Evolutionary conservation across 2,329 filamentous ascomycete species (phyloP).

Genomic region (Gaeumannomyces tritici): DNA sequence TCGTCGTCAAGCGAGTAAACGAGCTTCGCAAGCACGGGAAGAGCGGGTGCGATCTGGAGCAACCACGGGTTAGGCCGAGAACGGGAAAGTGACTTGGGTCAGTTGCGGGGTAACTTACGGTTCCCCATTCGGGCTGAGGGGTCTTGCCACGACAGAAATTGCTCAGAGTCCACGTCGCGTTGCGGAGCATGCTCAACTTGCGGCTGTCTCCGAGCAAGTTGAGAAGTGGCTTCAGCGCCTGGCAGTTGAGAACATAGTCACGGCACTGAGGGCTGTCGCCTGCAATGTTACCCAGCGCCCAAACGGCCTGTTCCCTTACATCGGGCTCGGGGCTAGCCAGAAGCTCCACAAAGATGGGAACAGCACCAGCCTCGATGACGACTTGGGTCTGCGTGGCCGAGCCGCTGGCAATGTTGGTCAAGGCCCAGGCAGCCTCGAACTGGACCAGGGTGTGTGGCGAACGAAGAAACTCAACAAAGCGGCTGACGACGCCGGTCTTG

Average conservation of each 20-base stretch:
- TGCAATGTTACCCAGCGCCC: constrained; percentile 97
- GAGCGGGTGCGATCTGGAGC: constrained; percentile 77
- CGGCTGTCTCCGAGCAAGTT: constrained; percentile 90
- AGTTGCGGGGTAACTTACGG: constrained; percentile 47
- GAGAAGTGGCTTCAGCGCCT: constrained; percentile 83
- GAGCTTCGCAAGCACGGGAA: constrained; percentile 91
- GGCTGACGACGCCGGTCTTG: constrained; percentile 93
- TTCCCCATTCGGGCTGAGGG: constrained; percentile 95
- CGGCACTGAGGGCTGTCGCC: constrained; percentile 96
- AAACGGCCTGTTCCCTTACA: constrained; percentile 95
- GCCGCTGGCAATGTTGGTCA: constrained; percentile 98
- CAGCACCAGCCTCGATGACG: constrained; percentile 94
- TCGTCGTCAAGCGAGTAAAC: constrained; percentile 98
- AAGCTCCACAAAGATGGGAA: constrained; percentile 96
- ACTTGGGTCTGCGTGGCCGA: constrained; percentile 97
- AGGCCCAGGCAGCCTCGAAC: constrained; percentile 97
- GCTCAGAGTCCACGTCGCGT: constrained; percentile 97
- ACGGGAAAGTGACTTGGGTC: constrained; percentile 1
- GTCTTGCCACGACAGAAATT: constrained; percentile 99
- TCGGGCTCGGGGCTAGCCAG: constrained; percentile 93
- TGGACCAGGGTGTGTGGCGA: constrained; percentile 97
- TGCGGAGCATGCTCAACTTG: constrained; percentile 97
- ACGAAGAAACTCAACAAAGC: constrained; percentile 96
- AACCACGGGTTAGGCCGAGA: constrained; percentile 12
- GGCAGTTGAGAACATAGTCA: constrained; percentile 88